These are phyloP conservation scores for Aspergillus fijiensis DNA, from an alignment of 2,329 filamentous ascomycete species.

Conservation along the genomic window DNA sequence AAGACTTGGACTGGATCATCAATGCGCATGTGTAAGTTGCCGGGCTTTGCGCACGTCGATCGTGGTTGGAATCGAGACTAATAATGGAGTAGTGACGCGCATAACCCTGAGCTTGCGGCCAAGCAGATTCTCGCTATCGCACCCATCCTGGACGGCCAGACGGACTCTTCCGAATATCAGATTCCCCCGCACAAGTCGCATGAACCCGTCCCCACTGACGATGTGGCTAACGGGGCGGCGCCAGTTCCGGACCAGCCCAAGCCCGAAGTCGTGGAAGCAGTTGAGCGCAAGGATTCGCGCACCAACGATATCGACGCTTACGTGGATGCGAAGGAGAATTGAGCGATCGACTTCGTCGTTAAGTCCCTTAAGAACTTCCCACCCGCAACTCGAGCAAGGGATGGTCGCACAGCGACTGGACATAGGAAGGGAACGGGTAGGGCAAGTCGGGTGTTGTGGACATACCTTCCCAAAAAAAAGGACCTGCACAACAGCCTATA, in stretches of 20 bases:
- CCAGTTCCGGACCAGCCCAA: slow-evolving; percentile 5
- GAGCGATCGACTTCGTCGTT: background rate
- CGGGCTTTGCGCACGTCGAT: background rate
- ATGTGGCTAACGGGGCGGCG: slow-evolving; percentile 5
- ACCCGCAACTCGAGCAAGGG: background rate
- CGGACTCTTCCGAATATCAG: slow-evolving; percentile 53
- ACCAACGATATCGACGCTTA: slow-evolving; percentile 44
- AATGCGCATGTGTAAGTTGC: slow-evolving; percentile 72
- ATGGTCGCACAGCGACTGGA: background rate
- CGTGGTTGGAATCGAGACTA: slow-evolving; percentile 7
- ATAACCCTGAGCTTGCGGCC: slow-evolving; percentile 66
- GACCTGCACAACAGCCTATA: background rate
- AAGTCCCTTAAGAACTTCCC: background rate
- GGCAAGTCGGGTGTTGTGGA: background rate
- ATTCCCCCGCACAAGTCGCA: slow-evolving; percentile 51
- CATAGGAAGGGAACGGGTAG: background rate
- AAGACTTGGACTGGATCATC: slow-evolving; percentile 93
- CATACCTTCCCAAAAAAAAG: background rate
- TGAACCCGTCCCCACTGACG: slow-evolving; percentile 6
- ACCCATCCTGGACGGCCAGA: slow-evolving; percentile 79
- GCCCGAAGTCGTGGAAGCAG: slow-evolving; percentile 12
- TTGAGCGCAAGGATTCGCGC: slow-evolving; percentile 41
- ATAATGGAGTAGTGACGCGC: slow-evolving; percentile 53
- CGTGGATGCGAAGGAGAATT: slow-evolving; percentile 42
- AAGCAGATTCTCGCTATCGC: slow-evolving; percentile 85